Evolutionary conservation across 257 asterid species (phyloP), one percentile per base, ranked within the genome.

Genomic region (Capsicum pubescens): DNA sequence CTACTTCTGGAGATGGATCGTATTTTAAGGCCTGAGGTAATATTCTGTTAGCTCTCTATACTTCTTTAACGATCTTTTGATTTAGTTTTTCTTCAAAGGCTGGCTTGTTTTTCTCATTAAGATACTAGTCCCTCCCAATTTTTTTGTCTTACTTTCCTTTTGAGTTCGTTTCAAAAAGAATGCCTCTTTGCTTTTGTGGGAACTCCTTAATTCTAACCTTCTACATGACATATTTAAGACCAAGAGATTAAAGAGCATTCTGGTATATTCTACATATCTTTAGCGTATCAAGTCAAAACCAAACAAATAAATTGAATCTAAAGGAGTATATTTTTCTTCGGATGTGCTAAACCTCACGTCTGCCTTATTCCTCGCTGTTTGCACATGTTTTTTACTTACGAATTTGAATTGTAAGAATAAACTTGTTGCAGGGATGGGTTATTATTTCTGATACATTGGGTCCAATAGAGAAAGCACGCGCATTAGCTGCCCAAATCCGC

Each of bases 11-110:
- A 94, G 89, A 95, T 95, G 97, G 98, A 95, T 83, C 97, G 98
- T 52, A 94, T 95, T 74, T 91, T 95, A 83, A 94, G 99, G 44
- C 99, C 99, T 7, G 99, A 95, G 99, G 99, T 95, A 92, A 89
- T 76, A 14, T 26, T 76, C 14, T 9, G 10, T 55, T 35, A 39
- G 56, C 12, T 35, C 35, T 66, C 44, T 79, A 26, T 54, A 36
- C 26, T 36, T 78, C 21, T 60, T 5, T 32, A 16, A 21, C 39
- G 15, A n/a, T 54, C 66, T 44, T 35, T 42, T 39, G 39, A 0
- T 57, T 68, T 16, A 39, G 57, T 42, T 19, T 60, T 55, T 35
- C 32, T 48, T 35, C 50, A 10, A 21, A 57, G 58, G n/a, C 8
- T 78, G 32, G 44, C 80, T 74, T 74, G 80, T 48, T 19, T 50